Evolutionary conservation across 1,284 basidiomycete species (phyloP), one percentile per base, ranked within the genome.

Genomic region (Trametes hirsuta): DNA sequence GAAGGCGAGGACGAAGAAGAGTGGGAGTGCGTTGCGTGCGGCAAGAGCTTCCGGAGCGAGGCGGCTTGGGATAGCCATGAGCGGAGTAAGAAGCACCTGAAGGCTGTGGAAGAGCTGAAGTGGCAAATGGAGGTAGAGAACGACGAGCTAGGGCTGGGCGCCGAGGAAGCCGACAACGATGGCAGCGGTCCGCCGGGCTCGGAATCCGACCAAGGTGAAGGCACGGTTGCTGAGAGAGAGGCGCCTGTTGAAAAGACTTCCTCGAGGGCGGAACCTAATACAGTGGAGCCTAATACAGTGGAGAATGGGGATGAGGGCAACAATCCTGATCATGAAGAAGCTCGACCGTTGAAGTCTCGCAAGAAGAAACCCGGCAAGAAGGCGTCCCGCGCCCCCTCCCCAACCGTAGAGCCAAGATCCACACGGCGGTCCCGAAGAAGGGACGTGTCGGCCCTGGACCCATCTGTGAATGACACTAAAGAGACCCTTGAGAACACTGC

Each of bases 41-140:
- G 86, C 55, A 98, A 98, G 78, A 83, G 82, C 1, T 99, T 98
- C 75, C 82, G 90, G 69, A 95, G 91, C 66, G 95, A 98, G 71
- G 93, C 94, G 0, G 93, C 95, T 15, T 99, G 96, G 94, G 83
- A 88, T 67, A 98, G 96, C 73, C 97, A 99, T 67, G 97, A 99
- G 74, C 82, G 95, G 66, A 98, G 95, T 75, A 93, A 93, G 75
- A 98, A 97, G 75, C 97, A 99, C 74, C 76, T 94, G 73, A 94
- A 92, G 74, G 92, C 94, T 61, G 87, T 97, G 15, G 93, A 93
- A 71, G 79, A 77, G 66, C 72, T 97, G 55, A 85, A 84, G 72
- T 77, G 77, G 58, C 82, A 93, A 72, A 96, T 97, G 87, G 71
- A 84, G 66, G 79, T 81, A 57, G 94, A 98, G 68, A 84, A 94